These are phyloP conservation scores for Gaeumannomyces tritici DNA, from an alignment of 2,329 filamentous ascomycete genomes.

Conservation along the genomic window DNA sequence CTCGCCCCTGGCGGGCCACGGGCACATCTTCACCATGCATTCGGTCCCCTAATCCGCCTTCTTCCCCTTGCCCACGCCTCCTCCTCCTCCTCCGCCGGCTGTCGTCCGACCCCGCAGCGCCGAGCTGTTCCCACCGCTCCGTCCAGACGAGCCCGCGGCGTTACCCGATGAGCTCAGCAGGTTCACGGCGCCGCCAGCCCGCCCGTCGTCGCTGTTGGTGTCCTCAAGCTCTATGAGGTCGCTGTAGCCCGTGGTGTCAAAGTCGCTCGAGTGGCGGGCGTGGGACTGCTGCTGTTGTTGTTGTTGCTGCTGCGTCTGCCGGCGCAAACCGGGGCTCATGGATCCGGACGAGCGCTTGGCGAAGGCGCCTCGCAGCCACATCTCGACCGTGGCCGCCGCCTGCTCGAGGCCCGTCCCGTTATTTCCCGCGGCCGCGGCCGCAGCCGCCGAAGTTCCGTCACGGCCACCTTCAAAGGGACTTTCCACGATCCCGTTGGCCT, in stretches of 20 bases:
- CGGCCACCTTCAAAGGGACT: slow-evolving; percentile 39
- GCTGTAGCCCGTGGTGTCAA: slow-evolving; percentile 31
- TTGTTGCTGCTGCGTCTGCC: slow-evolving; percentile 7
- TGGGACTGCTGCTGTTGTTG: slow-evolving; percentile 8
- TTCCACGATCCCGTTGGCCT: slow-evolving; percentile 35
- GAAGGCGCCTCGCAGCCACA: slow-evolving; percentile 80
- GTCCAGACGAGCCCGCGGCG: slow-evolving; percentile 20
- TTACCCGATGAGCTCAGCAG: slow-evolving; percentile 15
- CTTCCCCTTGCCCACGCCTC: slow-evolving; percentile 25
- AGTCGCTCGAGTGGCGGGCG: slow-evolving; percentile 3
- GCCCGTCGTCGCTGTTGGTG: slow-evolving; percentile 45
- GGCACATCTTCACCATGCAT: not conserved
- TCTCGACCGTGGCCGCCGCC: slow-evolving; percentile 78
- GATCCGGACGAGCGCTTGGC: slow-evolving; percentile 46
- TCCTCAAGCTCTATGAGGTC: slow-evolving; percentile 68
- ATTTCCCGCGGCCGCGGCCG: slow-evolving; percentile 18
- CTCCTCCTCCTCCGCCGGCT: slow-evolving; percentile 10
- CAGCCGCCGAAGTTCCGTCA: slow-evolving; percentile 16
- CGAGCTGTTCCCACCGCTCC: slow-evolving; percentile 26
- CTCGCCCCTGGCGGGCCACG: not conserved
- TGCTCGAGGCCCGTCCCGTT: slow-evolving; percentile 60
- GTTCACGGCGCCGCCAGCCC: slow-evolving; percentile 3
- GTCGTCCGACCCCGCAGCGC: slow-evolving; percentile 26
- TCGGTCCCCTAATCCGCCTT: slow-evolving; percentile 29
- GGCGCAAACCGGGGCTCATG: slow-evolving; percentile 17